Conservation (phyloP, 805 yeast genomes). For the Brettanomyces anomalus region DNA sequence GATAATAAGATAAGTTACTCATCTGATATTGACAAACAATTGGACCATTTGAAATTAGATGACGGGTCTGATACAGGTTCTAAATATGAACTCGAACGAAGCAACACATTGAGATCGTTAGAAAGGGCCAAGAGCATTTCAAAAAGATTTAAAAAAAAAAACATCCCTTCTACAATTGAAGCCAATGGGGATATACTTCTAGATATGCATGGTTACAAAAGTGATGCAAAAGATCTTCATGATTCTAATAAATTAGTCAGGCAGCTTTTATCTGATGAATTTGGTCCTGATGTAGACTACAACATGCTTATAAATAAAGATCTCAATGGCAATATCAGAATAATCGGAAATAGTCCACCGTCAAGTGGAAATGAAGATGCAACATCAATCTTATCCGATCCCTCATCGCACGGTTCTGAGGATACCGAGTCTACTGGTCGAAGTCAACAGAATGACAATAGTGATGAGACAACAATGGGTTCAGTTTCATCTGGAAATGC, state of each 20-base stretch:
- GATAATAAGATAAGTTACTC: background rate
- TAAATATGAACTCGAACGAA: conserved; percentile 7
- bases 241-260: conserved; percentile 70
- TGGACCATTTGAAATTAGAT: background rate
- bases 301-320: conserved; percentile 45
- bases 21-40: background rate
- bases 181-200: conserved; percentile 83
- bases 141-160: conserved; percentile 53
- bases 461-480: conserved; percentile 12
- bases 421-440: background rate
- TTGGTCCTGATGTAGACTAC: conserved; percentile 44
- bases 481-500: background rate
- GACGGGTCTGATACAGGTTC: background rate
- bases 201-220: conserved; percentile 94
- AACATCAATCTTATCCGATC: background rate
- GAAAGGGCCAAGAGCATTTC: conserved; percentile 58
- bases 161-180: conserved; percentile 82
- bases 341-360: conserved; percentile 18
- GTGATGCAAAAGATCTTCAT: conserved; percentile 68
- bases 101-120: conserved; percentile 16
- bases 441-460: background rate
- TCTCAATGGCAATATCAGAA: conserved; percentile 58
- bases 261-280: conserved; percentile 67
- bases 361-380: conserved; percentile 12
- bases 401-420: conserved; percentile 2